phyloP scores from a whole-genome alignment of 768 basidiomycete genomes.

The Kwoniella newhampshirensis region DNA sequence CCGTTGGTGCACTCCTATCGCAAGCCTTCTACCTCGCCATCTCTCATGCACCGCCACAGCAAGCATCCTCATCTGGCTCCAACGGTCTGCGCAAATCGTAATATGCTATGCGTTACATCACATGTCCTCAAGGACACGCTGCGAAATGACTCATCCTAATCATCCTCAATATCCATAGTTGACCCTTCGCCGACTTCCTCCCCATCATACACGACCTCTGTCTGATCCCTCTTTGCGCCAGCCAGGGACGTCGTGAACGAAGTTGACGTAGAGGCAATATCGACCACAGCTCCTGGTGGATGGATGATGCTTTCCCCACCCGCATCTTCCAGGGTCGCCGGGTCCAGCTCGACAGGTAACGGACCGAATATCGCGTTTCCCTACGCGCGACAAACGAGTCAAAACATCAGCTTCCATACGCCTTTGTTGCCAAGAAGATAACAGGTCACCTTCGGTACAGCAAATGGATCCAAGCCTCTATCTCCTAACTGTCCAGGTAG shows the following conservation, averaged over 20 bases:
- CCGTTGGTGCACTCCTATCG: too few relatives aligned
- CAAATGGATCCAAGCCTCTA: constrained; percentile 33
- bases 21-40: too few relatives aligned
- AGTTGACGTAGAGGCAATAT: neutral
- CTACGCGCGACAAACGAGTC: constrained; percentile 7
- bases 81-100: too few relatives aligned
- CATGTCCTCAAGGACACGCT: too few relatives aligned
- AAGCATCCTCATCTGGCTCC: too few relatives aligned
- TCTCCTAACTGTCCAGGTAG: constrained; percentile 33
- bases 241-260: neutral
- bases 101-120: too few relatives aligned
- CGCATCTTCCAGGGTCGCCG: constrained; percentile 19
- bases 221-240: neutral
- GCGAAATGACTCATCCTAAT: constrained; percentile 13
- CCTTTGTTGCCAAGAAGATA: neutral
- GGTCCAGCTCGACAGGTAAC: constrained; percentile 27
- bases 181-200: constrained; percentile 24
- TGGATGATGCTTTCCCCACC: constrained; percentile 24
- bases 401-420: neutral
- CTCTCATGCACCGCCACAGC: too few relatives aligned
- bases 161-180: constrained; percentile 41
- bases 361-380: constrained; percentile 36
- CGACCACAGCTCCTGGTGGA: constrained; percentile 4
- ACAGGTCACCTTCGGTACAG: constrained; percentile 34
- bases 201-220: constrained; percentile 5